phyloP scores from a whole-genome alignment of 495 filamentous ascomycete genomes.

The Trichoderma orchidacearum region DNA sequence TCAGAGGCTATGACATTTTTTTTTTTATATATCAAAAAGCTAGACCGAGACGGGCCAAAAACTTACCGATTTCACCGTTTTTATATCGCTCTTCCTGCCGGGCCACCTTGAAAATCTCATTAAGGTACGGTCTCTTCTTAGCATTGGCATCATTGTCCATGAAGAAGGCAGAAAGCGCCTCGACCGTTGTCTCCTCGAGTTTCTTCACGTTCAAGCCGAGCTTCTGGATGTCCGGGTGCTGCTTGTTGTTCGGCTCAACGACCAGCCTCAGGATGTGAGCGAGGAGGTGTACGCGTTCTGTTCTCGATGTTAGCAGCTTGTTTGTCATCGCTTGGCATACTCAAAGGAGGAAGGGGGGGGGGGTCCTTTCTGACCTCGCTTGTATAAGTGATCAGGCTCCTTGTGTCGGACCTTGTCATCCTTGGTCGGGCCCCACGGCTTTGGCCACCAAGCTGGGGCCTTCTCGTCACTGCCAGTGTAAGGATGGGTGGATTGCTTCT shows the following conservation, averaged over 20 bases:
- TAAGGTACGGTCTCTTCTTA: slow-evolving; percentile 31
- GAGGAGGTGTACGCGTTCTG: slow-evolving; percentile 48
- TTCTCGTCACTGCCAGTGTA: slow-evolving; percentile 59
- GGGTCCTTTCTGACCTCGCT: slow-evolving; percentile 42
- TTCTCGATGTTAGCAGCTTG: not conserved
- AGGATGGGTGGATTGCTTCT: slow-evolving; percentile 72
- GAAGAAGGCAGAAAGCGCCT: slow-evolving; percentile 31
- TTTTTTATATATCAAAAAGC: not conserved
- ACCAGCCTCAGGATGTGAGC: slow-evolving; percentile 48
- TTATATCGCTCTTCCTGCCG: slow-evolving; percentile 46
- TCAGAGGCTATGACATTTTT: not conserved
- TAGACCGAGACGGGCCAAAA: slow-evolving; percentile 4
- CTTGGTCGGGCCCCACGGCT: slow-evolving; percentile 27
- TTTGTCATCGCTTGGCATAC: not conserved
- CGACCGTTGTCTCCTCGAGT: slow-evolving; percentile 31
- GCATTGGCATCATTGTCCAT: slow-evolving; percentile 27
- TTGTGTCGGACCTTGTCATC: slow-evolving; percentile 43
- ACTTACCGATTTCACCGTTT: slow-evolving; percentile 47
- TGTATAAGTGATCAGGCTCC: slow-evolving; percentile 76
- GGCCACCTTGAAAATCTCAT: slow-evolving; percentile 57
- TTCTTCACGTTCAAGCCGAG: slow-evolving; percentile 25
- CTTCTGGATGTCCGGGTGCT: slow-evolving; percentile 22
- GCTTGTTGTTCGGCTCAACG: slow-evolving; percentile 25
- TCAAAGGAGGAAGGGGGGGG: not conserved
- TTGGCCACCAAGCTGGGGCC: slow-evolving; percentile 76